Evolutionary conservation across 2,329 filamentous ascomycete species (phyloP), one percentile per base, ranked within the genome.

Genomic region (Neodidymelliopsis sp.): DNA sequence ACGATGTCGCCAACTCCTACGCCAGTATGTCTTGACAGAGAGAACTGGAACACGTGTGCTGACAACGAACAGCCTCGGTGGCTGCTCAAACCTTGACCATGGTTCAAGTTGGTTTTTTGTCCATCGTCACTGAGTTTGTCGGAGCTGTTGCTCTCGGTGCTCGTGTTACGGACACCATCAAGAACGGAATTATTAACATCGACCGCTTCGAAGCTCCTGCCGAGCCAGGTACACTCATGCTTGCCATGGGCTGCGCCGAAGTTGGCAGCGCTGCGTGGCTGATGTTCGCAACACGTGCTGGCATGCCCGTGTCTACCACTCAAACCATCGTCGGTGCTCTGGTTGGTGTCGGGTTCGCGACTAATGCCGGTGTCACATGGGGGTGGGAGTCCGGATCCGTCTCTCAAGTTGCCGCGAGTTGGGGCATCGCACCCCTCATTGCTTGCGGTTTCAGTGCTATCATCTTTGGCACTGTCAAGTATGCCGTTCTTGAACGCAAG

Each of bases 251-350:
- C 12, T 83, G 80, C 63, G 82, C 81, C 49, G 73, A 83, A 37
- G 67, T 79, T 46, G 74, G 78, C 16, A 82, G 81, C 11, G 78
- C 82, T 0, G 56, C 73, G 12, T 85, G 81, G 72, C 76, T 86
- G n/a, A 84, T 82, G 50, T 65, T 83, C 53, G 79, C 79, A 28
- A 85, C 83, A 3, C 69, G 35, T 23, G 10, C 38, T 18, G 82
- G 81, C 27, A 75, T 84, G 55, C 84, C 83, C 25, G 82, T 85
- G 15, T 85, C 82, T 0, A 84, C 84, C 4, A 86, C 83, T 1
- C 82, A 85, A 66, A 83, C 82, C 10, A 78, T 85, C 51, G 78
- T 85, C 53, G 82, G 81, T 13, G 81, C 81, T 54, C 77, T 86
- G 22, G 74, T 84, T 45, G 84, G 84, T 46, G 81, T 84, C 61